Evolutionary conservation across 2,329 filamentous ascomycete species (phyloP).

Genomic region (Claviceps purpurea): DNA sequence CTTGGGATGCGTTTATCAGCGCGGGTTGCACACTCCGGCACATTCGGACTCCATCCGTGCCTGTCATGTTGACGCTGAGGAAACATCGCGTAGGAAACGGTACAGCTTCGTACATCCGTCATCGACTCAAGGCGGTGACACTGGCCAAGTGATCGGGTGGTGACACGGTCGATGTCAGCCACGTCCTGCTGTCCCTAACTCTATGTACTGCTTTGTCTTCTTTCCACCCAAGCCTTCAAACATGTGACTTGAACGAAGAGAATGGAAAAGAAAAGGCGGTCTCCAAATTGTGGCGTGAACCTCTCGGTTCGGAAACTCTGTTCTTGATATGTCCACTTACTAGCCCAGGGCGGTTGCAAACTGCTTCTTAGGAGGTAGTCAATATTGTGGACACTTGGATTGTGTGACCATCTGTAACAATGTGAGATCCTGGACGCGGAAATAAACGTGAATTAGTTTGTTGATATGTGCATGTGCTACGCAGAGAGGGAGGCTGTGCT

Average conservation of each 20-base stretch:
- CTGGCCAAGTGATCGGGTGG: constrained; percentile 2
- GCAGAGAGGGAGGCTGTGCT: neutral
- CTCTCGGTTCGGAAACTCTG: neutral
- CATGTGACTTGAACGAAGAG: neutral
- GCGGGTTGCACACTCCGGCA: constrained; percentile 1
- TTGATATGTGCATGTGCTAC: constrained; percentile 1
- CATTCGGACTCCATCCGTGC: constrained; percentile 1
- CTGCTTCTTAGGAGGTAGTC: neutral
- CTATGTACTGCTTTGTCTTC: neutral
- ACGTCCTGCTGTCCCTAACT: neutral
- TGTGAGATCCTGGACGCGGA: neutral
- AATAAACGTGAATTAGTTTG: neutral
- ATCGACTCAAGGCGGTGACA: neutral
- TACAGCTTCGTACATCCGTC: neutral
- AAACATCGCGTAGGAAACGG: constrained; percentile 3
- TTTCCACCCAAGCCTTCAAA: neutral
- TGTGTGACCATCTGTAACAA: constrained; percentile 1
- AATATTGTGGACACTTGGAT: neutral
- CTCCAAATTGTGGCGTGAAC: neutral
- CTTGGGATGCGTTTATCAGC: neutral
- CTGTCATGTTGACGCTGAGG: constrained; percentile 1
- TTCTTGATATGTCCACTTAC: neutral
- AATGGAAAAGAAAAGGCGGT: neutral
- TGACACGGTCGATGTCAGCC: constrained; percentile 1
- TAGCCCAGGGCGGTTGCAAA: neutral